These are phyloP conservation scores for Russula brevipes DNA, from an alignment of 768 basidiomycete species.

Conservation along the genomic window DNA sequence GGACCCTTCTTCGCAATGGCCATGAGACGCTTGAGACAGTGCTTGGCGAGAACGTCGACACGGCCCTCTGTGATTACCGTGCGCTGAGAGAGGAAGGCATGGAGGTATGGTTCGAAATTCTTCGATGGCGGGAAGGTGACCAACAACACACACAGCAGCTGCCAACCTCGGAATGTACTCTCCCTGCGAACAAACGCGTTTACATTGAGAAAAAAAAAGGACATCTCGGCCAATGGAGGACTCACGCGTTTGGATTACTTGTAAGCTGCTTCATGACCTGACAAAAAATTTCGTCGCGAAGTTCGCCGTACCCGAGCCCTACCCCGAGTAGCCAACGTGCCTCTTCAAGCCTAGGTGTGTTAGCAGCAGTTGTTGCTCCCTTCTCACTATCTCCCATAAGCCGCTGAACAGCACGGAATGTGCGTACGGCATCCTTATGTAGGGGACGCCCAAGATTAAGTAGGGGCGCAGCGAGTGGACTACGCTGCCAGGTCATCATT, in stretches of 20 bases:
- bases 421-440: constrained; percentile 71
- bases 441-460: constrained; percentile 62
- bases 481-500: constrained; percentile 87
- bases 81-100: constrained; percentile 70
- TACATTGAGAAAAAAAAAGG: background rate
- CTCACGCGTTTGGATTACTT: constrained; percentile 73
- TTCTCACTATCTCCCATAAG: constrained; percentile 91
- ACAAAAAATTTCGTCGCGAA: constrained; percentile 91
- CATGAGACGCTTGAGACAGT: constrained; percentile 74
- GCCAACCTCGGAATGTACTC: constrained; percentile 88
- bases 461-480: constrained; percentile 66
- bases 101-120: constrained; percentile 82
- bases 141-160: constrained; percentile 84
- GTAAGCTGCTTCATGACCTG: constrained; percentile 90
- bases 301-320: constrained; percentile 73
- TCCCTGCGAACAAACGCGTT: constrained; percentile 44
- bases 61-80: constrained; percentile 65
- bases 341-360: constrained; percentile 61
- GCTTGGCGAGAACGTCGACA: constrained; percentile 86
- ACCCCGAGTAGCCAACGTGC: constrained; percentile 81
- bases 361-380: constrained; percentile 48
- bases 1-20: constrained; percentile 80
- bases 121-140: constrained; percentile 91
- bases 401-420: constrained; percentile 86
- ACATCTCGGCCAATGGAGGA: constrained; percentile 20